phyloP scores from a whole-genome alignment of 2,329 filamentous ascomycete species.

The Aspergillus phoenicis region DNA sequence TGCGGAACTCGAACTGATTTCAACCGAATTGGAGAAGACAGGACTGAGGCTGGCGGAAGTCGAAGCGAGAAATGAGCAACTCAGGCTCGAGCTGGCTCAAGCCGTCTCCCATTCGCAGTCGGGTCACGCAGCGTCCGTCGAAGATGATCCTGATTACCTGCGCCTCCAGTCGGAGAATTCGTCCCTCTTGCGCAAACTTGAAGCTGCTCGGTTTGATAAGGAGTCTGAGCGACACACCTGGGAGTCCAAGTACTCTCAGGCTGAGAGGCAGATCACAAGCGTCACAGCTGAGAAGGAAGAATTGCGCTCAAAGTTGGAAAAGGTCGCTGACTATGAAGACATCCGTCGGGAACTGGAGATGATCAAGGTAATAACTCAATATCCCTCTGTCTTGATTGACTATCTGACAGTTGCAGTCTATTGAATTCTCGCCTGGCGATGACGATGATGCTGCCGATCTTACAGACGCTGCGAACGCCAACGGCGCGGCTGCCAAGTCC shows the following conservation, averaged over 20 bases:
- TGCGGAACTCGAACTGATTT: conserved; percentile 91
- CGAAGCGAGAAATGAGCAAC: conserved; percentile 89
- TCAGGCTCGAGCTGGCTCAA: conserved; percentile 87
- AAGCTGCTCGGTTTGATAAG: conserved; percentile 78
- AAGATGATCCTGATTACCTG: conserved; percentile 88
- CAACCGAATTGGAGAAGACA: conserved; percentile 86
- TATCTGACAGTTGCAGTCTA: conserved; percentile 59
- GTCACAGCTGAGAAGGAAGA: conserved; percentile 79
- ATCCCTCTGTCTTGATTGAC: not conserved
- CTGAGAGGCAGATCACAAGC: conserved; percentile 75
- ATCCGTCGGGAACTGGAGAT: conserved; percentile 95
- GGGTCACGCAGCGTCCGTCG: conserved; percentile 64
- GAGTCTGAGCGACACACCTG: conserved; percentile 76
- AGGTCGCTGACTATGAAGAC: conserved; percentile 93
- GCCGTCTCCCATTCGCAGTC: conserved; percentile 71
- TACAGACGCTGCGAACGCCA: conserved; percentile 43
- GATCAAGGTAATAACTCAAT: conserved; percentile 62
- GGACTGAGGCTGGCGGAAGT: conserved; percentile 85
- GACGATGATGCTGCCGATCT: conserved; percentile 61
- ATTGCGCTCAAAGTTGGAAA: conserved; percentile 78
- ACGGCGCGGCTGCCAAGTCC: conserved; percentile 56
- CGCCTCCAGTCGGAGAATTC: conserved; percentile 92
- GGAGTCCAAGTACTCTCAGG: conserved; percentile 72
- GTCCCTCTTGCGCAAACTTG: conserved; percentile 83
- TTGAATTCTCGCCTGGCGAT: conserved; percentile 92